Percentiles rank a stretch among this genome's conserved stretches.
These are phyloP conservation scores for Psilocybe subaeruginosa DNA, from an alignment of 768 basidiomycete species.

Conservation along the genomic window DNA sequence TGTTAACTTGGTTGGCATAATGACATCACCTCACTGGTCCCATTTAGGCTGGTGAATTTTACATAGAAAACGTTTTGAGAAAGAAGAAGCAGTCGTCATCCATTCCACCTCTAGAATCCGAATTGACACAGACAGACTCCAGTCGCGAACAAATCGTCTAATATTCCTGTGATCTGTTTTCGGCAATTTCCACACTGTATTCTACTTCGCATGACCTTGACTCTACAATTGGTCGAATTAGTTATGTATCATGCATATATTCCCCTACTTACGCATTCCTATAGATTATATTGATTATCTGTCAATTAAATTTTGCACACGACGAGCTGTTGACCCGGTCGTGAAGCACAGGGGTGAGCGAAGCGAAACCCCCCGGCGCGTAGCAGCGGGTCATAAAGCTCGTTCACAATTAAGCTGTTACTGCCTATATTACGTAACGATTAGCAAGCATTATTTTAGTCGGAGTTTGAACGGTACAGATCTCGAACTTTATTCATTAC, in stretches of 20 bases:
- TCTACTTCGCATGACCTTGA: too few relatives aligned
- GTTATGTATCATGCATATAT: too few relatives aligned
- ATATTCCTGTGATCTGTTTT: neutral
- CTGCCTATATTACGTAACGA: neutral
- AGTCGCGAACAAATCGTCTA: neutral
- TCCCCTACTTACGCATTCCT: too few relatives aligned
- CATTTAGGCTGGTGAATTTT: constrained; percentile 92
- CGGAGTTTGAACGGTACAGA: constrained; percentile 28
- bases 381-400: too few relatives aligned
- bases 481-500: constrained; percentile 33
- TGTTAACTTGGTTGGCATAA: constrained; percentile 2
- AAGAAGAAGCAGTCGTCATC: constrained; percentile 55
- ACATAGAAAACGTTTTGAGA: constrained; percentile 87
- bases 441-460: constrained; percentile 17
- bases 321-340: too few relatives aligned
- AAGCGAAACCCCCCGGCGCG: too few relatives aligned
- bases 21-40: neutral
- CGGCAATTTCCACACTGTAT: too few relatives aligned
- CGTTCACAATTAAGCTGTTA: too few relatives aligned
- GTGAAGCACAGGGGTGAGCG: too few relatives aligned
- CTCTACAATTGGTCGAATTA: too few relatives aligned
- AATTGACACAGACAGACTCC: neutral
- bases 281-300: too few relatives aligned
- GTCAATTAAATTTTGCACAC: too few relatives aligned
- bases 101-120: constrained; percentile 25